phyloP scores from a whole-genome alignment of 441 rosid genomes.

The Raphanus hybrid region DNA sequence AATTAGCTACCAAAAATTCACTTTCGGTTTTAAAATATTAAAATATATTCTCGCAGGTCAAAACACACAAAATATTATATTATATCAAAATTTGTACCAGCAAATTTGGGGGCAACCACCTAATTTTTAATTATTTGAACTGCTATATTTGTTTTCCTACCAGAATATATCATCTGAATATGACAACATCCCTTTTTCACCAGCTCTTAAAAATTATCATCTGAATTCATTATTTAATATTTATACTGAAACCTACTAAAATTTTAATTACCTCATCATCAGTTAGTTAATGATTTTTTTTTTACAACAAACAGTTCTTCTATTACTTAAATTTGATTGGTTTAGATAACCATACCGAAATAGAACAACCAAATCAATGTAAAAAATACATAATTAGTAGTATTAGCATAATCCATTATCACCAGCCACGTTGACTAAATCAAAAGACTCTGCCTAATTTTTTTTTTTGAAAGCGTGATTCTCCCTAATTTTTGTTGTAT shows the following conservation, averaged over 20 bases:
- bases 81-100: too few species aligned
- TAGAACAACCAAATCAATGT: too few species aligned
- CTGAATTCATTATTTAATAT: background rate
- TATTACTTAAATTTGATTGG: too few species aligned
- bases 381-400: background rate
- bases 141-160: background rate
- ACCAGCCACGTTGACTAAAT: conserved; percentile 18
- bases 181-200: background rate
- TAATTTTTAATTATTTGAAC: background rate
- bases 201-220: background rate
- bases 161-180: background rate
- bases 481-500: background rate
- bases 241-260: background rate
- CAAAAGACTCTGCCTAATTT: background rate
- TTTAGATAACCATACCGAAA: too few species aligned
- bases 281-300: background rate
- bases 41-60: too few species aligned
- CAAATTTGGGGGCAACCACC: too few species aligned
- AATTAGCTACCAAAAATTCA: too few species aligned
- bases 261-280: background rate
- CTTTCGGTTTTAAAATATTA: too few species aligned
- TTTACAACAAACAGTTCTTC: too few species aligned
- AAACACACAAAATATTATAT: too few species aligned
- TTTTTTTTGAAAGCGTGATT: background rate
- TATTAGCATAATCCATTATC: conserved; percentile 23